These are phyloP conservation scores for Eucalyptus regnans DNA, from an alignment of 345 rosid genomes.

Conservation along the genomic window DNA sequence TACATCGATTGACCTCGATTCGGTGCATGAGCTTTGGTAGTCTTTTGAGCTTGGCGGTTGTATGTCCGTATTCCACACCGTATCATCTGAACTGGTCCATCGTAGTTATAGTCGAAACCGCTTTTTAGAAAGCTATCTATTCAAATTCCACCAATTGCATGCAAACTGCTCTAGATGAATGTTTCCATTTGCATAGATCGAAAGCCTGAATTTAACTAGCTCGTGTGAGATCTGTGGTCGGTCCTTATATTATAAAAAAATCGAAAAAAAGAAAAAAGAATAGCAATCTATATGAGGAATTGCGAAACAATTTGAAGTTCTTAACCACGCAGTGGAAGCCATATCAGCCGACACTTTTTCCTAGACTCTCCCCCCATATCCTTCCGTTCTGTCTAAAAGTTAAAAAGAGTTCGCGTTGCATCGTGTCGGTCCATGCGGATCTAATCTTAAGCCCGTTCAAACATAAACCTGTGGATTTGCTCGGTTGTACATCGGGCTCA, in stretches of 20 bases:
- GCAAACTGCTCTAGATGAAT: too few species aligned
- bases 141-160: accelerated
- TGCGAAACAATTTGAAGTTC: background rate
- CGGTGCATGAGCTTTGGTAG: background rate
- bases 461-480: background rate
- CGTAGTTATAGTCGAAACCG: background rate
- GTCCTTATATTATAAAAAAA: background rate
- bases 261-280: background rate
- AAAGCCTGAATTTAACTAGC: too few species aligned
- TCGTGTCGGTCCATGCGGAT: background rate
- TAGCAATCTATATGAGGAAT: background rate
- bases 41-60: background rate
- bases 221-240: accelerated
- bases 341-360: background rate
- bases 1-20: background rate
- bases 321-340: background rate
- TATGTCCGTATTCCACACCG: background rate
- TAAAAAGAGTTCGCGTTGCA: background rate
- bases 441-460: background rate
- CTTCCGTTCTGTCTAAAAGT: background rate
- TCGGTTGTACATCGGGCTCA: background rate
- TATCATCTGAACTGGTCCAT: background rate
- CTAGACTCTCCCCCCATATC: background rate
- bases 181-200: too few species aligned
- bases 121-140: accelerated